These are phyloP conservation scores for Colletotrichum shisoi DNA, from an alignment of 2,329 filamentous ascomycete species.

Conservation along the genomic window DNA sequence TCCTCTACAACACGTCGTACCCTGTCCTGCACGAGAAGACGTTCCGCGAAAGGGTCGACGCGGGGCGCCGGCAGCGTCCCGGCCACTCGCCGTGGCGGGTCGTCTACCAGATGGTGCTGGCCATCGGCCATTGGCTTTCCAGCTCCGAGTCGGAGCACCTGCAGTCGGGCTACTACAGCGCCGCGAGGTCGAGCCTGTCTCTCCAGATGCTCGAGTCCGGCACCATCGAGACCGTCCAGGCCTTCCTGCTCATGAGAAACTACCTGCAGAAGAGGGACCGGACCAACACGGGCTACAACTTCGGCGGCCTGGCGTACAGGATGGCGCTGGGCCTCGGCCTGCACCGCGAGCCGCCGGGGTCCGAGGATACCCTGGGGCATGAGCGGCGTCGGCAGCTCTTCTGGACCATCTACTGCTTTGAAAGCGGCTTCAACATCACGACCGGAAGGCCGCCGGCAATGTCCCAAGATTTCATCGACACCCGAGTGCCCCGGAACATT, in stretches of 20 bases:
- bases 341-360: conserved; percentile 54
- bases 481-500: conserved; percentile 54
- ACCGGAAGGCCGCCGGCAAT: conserved; percentile 55
- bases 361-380: conserved; percentile 47
- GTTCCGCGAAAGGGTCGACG: conserved; percentile 50
- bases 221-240: conserved; percentile 56
- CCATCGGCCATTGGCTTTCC: conserved; percentile 50
- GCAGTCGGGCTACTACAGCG: conserved; percentile 43
- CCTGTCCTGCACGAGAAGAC: conserved; percentile 58
- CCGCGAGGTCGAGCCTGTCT: conserved; percentile 49
- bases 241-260: conserved; percentile 55
- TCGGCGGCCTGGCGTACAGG: conserved; percentile 58
- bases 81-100: conserved; percentile 39
- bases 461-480: conserved; percentile 53
- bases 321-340: conserved; percentile 61
- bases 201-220: conserved; percentile 56
- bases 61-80: conserved; percentile 28
- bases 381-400: conserved; percentile 51
- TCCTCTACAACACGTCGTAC: conserved; percentile 55
- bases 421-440: conserved; percentile 58
- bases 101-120: conserved; percentile 48
- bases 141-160: conserved; percentile 38
- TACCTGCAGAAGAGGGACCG: conserved; percentile 61
- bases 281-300: conserved; percentile 62
- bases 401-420: conserved; percentile 55